Base-by-base conservation (phyloP, 1,284 basidiomycete genomes). In the Cutaneotrichosporon mucoides region DNA sequence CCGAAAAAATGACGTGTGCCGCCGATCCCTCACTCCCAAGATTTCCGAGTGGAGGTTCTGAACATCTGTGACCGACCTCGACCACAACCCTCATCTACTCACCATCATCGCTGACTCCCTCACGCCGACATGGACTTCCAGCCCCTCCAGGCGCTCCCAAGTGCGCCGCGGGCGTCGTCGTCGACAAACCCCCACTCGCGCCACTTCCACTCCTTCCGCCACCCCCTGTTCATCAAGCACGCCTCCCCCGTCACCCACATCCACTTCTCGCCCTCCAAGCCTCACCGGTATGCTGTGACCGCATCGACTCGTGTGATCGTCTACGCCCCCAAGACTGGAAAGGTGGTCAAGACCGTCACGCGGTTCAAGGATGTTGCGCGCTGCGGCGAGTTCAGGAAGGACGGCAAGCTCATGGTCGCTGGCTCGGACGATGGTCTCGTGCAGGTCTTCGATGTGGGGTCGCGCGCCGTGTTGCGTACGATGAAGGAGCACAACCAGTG, bases 391-490 rank as follows among this genome's bases (percentile, higher is more conserved):
- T 92, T 97, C 61, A 84, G 96, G 56, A 84, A 84, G 54, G 96
- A 99, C 77, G 96, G 95, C 34, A 96, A 95, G 75, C 84, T 99
- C 42, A 85, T 98, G 35, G 89, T 97, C 0, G 95, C 94, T 0
- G 95, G 92, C 57, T 92, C 97, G 71, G 95, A 99, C 75, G 89
- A 87, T 62, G 96, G 95, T 8, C 76, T 94, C 12, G 85, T 99
- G 33, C 96, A 99, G 82, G 90, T 99, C 24, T 99, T 99, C 72
- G 96, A 99, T 76, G 86, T 98, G 58, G 91, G 88, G 69, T 95
- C 91, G 33, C 84, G 96, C 52, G 95, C 95, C 10, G 93, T 99
- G 66, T 82, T 99, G 63, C 85, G 96, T 55, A 90, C 92, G 0
- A 83, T 99, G 63, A 88, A 92, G 67, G 87, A 88, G 1, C 95